Evolutionary conservation across 768 basidiomycete species (phyloP), one percentile per base, ranked within the genome.

Genomic region (Thelephora aurantiotincta): DNA sequence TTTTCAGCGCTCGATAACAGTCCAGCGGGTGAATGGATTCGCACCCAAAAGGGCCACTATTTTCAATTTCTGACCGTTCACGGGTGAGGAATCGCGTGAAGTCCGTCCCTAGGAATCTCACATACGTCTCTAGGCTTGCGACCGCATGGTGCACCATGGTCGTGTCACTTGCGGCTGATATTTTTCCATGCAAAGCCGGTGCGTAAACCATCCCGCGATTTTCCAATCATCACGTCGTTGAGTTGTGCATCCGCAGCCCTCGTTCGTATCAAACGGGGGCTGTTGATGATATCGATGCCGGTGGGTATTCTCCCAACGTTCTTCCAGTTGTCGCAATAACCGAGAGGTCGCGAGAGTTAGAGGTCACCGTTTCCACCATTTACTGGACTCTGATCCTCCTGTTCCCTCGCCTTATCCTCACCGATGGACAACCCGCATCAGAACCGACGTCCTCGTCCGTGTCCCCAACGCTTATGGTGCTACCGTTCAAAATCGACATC

Each of bases 61-160:
- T 72, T 70, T 43, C 80, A 81, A 58, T 90, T 75, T 57, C 64
- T 90, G 47, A 91, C 88, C 0, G 82, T 88, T 53, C 77, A 85
- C 62, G 83, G 82, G 85, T 79, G 51, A 16, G 71, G 57, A 6
- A 33, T 33, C n/a, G n/a, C n/a, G n/a, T n/a, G n/a, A n/a, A 44
- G 20, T 14, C 33, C 13, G 47, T 45, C 26, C 26, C 26, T 9
- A 9, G 26, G 9, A 30, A 30, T 30, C 9, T 9, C 4, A 30
- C 26, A 9, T n/a, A n/a, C n/a, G 9, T 30, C 26, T 26, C 30
- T 52, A 67, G 62, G 2, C 61, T 75, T 5, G 55, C 58, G 16
- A 51, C 62, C 4, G 64, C 74, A 36, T 67, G 64, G 60, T 33
- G 63, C 3, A 71, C 65, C 19, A 69, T 73, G 68, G 34, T 61